Base-by-base conservation (phyloP, 768 basidiomycete genomes). In the Mycena alexandri region DNA sequence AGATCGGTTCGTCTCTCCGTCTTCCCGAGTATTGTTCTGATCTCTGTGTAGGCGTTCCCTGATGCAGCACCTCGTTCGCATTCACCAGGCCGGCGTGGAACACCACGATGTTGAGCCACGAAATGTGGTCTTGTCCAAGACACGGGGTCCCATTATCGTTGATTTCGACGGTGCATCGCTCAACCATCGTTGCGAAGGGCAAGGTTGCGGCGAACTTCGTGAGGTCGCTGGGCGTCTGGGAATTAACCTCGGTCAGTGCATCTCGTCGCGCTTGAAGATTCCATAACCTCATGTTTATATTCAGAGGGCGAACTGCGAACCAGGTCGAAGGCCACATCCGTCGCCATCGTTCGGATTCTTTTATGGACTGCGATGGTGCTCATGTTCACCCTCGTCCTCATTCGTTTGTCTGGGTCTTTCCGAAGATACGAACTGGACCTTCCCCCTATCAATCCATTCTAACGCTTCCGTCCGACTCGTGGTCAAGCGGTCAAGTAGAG, bases 161-260 rank as follows among this genome's bases (percentile, higher is more conserved):
- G 60, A 61, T 56, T 63, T 48, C 44, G 62, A 63, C 46, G 22
- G 42, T 16, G 53, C 62, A 16, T 56, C 43, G 16, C 53, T 63
- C 34, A 34, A 48, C 21, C 62, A 63, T 21, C 2, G 10, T 38
- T 63, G 62, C 36, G 34, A 36, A 4, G 53, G 62, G 12, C 22
- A 19, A 12, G 34, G 29, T 63, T 63, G 44, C 19, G 42, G n/a
- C 29, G 52, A 63, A 17, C 53, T 63, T 25, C 61, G 51, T 38
- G 42, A 53, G 53, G 5, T 63, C 14, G 61, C 61, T 22, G 5
- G 52, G 21, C 13, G 44, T 42, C n/a, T 63, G 29, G 52, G 44
- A 46, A 14, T 63, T 16, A 16, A 63, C 55, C 61, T 63, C 22
- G 61, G 61, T 47, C 50, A 52, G 60, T 52, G n/a, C n/a, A n/a